Base-by-base conservation (phyloP, 768 basidiomycete species). In the Holtermannia corniformis region DNA sequence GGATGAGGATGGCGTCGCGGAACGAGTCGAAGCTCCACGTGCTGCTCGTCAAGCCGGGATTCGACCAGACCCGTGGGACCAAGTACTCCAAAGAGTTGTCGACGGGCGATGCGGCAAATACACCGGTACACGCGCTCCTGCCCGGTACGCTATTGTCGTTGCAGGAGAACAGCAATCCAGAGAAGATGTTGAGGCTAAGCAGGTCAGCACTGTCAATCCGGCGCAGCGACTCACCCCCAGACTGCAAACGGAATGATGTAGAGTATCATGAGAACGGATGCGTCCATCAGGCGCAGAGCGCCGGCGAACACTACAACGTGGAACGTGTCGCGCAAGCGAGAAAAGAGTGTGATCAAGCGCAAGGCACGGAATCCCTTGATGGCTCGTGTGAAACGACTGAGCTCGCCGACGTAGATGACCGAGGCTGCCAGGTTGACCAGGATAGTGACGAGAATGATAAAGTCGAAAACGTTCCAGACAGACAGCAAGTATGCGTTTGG, bases 381-480 rank as follows among this genome's bases (percentile, higher is more conserved):
- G 4, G 87, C 81, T 27, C 90, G 78, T 1, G 88, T 87, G 49
- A 86, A 75, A n/a, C 88, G 81, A 71, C 81, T 83, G 50, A 91
- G 73, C 37, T 86, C 86, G 43, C 85, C 84, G 49, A 87, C 75
- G 66, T 86, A 83, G 54, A 86, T 75, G 32, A 93, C 74, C 1
- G 80, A 81, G 0, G 83, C 85, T 0, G 79, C 77, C 47, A 86
- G 78, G 56, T 87, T 91, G 64, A 85, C 77, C 22, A 90, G 71
- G 25, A 93, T 72, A 4, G 87, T 85, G 27, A 75, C 68, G 75
- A 96, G 80, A 67, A 96, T 84, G 65, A 87, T 68, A 60, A 92
- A 83, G 73, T 96, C 93, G 52, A 96, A 74, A 61, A 84, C 71
- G 69, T 96, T 96, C 90, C 91, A 96, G 5, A 91, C 83, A 56